Base-by-base conservation (phyloP, 768 basidiomycete species). In the Xerocomellus chrysenteron region DNA sequence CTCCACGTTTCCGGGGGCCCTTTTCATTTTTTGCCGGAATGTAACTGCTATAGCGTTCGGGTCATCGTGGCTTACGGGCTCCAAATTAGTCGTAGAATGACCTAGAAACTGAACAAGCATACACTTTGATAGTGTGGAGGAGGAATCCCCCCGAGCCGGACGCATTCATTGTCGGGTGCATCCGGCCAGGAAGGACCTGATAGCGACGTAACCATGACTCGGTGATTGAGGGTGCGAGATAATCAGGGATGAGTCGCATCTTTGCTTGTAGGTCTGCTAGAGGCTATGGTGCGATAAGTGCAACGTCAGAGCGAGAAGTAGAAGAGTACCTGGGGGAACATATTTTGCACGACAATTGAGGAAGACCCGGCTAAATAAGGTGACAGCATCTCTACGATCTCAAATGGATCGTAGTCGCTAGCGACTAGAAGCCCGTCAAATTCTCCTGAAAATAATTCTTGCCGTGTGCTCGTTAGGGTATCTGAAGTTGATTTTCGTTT, bases 181-280 rank as follows among this genome's bases (percentile, higher is more conserved):
- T 96, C 36, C 97, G 82, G 24, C 97, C 96, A 24, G 97, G 97
- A n/a, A 99, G 78, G 16, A 94, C 87, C 76, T 98, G 96, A 75
- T 98, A 99, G 59, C 84, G 82, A 30, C 96, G 84, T 41, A 92
- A 72, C 88, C 91, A 98, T 12, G 84, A 78, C 72, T 98, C 96
- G 3, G 90, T 88, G 32, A 98, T 75, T 16, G 80, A 85, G 9
- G 93, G 88, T 33, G 84, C 86, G 12, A 98, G 76, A 71, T 84
- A 95, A 58, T 80, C 73, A 10, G 88, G 84, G 40, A 80, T 66
- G 26, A 80, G 74, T 46, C 91, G 84, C 63, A 98, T 73, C 60
- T 82, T 85, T 33, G 77, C 77, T 66, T 96, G 89, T 6, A 90
- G 77, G 37, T 92, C 85, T 7, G 88, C 78, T n/a, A 98, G 76